A percentile compares a stretch with the other conserved stretches of the same genome.
phyloP scores from a whole-genome alignment of 2,329 filamentous ascomycete species.

The Botrytis pseudocinerea region DNA sequence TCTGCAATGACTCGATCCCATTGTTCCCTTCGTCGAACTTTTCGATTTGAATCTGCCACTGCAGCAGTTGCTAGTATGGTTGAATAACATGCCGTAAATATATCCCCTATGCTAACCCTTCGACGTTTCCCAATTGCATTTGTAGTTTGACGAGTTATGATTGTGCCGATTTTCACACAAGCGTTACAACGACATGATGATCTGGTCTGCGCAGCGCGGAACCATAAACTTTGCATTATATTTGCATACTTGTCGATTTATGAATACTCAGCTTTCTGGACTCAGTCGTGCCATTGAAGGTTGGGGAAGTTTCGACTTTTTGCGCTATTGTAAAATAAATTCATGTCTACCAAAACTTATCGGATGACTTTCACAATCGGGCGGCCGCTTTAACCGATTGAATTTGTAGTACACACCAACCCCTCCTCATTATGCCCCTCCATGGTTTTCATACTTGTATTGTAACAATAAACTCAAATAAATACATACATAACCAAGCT shows the following conservation, averaged over 20 bases:
- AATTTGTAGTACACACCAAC: background rate
- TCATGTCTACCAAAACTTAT: slow-evolving; percentile 7
- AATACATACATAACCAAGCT: slow-evolving; percentile 4
- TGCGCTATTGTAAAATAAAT: slow-evolving; percentile 18
- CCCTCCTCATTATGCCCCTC: slow-evolving; percentile 17
- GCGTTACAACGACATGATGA: slow-evolving; percentile 62
- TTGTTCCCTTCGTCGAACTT: slow-evolving; percentile 57
- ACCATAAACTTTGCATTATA: slow-evolving; percentile 69
- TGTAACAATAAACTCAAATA: background rate
- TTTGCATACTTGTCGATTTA: slow-evolving; percentile 33
- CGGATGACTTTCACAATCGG: slow-evolving; percentile 13
- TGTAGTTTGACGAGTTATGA: slow-evolving; percentile 50
- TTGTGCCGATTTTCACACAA: slow-evolving; percentile 54
- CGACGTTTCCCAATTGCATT: slow-evolving; percentile 50
- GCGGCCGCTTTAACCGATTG: slow-evolving; percentile 26
- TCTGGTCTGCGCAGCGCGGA: slow-evolving; percentile 63
- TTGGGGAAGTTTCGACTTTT: background rate
- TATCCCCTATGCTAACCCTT: slow-evolving; percentile 52
- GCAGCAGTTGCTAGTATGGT: slow-evolving; percentile 66
- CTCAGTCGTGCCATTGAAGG: slow-evolving; percentile 5
- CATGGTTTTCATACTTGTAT: slow-evolving; percentile 10
- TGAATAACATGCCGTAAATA: slow-evolving; percentile 68
- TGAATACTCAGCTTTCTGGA: slow-evolving; percentile 7
- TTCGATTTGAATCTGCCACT: slow-evolving; percentile 60
- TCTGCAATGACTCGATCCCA: slow-evolving; percentile 63